These are phyloP conservation scores for Phytopythium sindhum DNA, from an alignment of 352 stramenopile genomes.

Conservation along the genomic window DNA sequence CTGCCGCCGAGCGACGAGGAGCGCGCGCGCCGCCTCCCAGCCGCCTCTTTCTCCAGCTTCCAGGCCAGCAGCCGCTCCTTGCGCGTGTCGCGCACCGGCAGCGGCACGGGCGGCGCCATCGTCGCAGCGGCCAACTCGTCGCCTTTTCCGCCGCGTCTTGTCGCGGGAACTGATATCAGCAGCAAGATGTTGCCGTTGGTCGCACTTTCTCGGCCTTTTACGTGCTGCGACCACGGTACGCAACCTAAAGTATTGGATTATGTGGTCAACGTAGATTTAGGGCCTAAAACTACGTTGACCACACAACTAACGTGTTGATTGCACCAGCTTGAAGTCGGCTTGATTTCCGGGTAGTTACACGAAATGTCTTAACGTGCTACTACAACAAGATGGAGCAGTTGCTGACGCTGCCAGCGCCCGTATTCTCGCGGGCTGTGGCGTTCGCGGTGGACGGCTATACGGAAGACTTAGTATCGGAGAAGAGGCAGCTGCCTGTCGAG, in stretches of 20 bases:
- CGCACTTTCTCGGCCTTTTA: neutral
- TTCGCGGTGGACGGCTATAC: neutral
- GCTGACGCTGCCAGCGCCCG: neutral
- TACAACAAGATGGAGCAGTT: neutral
- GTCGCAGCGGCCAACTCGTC: neutral
- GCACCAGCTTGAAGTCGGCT: neutral
- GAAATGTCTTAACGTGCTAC: too few relatives aligned
- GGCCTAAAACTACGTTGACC: neutral
- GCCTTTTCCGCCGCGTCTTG: neutral
- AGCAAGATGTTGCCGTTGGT: neutral
- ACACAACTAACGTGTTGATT: neutral
- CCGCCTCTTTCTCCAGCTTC: conserved; percentile 13
- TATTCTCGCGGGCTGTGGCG: neutral
- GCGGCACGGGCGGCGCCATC: conserved; percentile 1
- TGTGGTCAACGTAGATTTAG: too few relatives aligned
- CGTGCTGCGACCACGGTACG: neutral
- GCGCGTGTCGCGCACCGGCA: neutral
- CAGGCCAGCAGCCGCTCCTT: conserved; percentile 28
- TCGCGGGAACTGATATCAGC: neutral
- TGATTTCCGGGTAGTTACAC: too few relatives aligned
- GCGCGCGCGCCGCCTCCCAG: conserved; percentile 4
- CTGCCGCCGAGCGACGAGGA: neutral
- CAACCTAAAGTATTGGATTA: too few relatives aligned
- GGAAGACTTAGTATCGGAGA: neutral
- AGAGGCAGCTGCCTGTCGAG: neutral